Evolutionary conservation across 2,329 filamentous ascomycete species (phyloP).

Genomic region (Metarhizium rileyi): DNA sequence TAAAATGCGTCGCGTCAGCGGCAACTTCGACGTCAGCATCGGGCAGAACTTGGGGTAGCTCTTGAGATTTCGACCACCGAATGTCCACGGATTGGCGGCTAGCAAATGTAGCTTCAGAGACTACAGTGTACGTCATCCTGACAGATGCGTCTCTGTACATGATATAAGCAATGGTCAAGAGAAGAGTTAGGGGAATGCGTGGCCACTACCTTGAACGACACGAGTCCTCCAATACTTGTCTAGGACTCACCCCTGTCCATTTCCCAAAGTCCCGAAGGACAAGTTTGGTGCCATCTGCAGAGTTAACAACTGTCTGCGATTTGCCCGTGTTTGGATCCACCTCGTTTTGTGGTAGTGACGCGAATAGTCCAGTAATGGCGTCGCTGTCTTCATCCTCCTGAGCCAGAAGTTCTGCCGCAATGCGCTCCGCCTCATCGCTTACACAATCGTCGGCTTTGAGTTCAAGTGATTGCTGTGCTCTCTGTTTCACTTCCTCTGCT

Average conservation of each 20-base stretch:
- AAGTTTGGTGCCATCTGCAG: constrained; percentile 43
- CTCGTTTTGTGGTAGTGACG: constrained; percentile 50
- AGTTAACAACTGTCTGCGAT: constrained; percentile 44
- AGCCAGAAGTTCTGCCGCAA: constrained; percentile 49
- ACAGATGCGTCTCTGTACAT: constrained; percentile 56
- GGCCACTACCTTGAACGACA: constrained; percentile 61
- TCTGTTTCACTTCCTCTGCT: constrained; percentile 10
- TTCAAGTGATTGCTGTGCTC: constrained; percentile 24
- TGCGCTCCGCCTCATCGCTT: constrained; percentile 45
- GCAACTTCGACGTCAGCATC: constrained; percentile 34
- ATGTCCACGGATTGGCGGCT: constrained; percentile 68
- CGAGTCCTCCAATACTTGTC: constrained; percentile 73
- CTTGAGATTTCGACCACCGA: constrained; percentile 68
- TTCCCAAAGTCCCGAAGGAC: constrained; percentile 77
- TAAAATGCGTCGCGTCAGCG: constrained; percentile 42
- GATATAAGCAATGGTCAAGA: constrained; percentile 2
- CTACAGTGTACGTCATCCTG: constrained; percentile 55
- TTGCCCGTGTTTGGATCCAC: constrained; percentile 50
- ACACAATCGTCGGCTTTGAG: constrained; percentile 26
- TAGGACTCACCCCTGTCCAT: constrained; percentile 65
- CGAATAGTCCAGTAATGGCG: constrained; percentile 41
- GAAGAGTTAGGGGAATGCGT: background rate
- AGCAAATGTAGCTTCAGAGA: constrained; percentile 67
- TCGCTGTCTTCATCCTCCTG: constrained; percentile 47
- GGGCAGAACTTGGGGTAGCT: constrained; percentile 24